Evolutionary conservation across 1,284 basidiomycete species (phyloP).

Genomic region (Anthracocystis panici-leucophaei): DNA sequence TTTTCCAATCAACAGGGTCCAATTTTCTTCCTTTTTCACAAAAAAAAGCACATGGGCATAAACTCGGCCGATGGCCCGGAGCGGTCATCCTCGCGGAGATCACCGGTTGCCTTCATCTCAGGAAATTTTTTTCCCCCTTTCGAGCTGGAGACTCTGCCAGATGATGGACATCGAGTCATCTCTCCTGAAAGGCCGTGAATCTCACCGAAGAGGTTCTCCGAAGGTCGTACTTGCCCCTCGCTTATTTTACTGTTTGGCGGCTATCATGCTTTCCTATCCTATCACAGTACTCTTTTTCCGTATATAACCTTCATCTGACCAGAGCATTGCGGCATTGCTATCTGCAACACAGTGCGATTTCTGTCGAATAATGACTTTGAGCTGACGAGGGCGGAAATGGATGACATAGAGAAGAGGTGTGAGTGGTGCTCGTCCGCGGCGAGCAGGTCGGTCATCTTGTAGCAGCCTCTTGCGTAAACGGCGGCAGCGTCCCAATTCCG

Average conservation of each 20-base stretch:
- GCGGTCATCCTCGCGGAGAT: constrained; percentile 14
- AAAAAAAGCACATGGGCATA: constrained; percentile 17
- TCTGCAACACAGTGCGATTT: background rate
- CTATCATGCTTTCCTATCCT: background rate
- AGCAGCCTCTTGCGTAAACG: too few species aligned
- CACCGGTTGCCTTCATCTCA: constrained; percentile 21
- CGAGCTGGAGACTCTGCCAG: constrained; percentile 6
- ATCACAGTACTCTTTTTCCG: too few species aligned
- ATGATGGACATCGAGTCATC: constrained; percentile 7
- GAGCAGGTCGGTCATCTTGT: constrained; percentile 19
- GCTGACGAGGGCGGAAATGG: background rate
- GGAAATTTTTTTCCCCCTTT: background rate
- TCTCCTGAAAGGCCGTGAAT: constrained; percentile 20
- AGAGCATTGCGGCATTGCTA: background rate
- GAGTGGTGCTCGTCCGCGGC: constrained; percentile 1
- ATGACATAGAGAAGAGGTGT: too few species aligned
- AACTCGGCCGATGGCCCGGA: constrained; percentile 10
- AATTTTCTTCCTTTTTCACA: constrained; percentile 6
- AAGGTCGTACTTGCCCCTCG: background rate
- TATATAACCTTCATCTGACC: too few species aligned
- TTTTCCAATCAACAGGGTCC: constrained; percentile 27
- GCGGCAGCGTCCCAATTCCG: constrained; percentile 17
- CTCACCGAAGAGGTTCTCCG: constrained; percentile 20
- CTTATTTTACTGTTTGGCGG: too few species aligned
- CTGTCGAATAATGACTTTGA: too few species aligned